These are phyloP conservation scores for Themeda triandra DNA, from an alignment of 176 grass and related monocot genomes.

Conservation along the genomic window DNA sequence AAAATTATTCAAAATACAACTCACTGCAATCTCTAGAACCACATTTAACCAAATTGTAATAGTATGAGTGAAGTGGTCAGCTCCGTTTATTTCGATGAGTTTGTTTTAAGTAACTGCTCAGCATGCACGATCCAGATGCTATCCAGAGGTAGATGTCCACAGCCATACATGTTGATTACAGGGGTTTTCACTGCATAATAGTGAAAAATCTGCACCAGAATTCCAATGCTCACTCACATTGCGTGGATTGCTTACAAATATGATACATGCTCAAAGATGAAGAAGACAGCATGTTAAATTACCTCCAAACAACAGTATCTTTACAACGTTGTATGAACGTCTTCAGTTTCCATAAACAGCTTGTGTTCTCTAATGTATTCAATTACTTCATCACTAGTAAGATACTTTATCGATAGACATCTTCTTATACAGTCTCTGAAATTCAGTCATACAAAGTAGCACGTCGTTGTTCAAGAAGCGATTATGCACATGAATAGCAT, in stretches of 20 bases:
- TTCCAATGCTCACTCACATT: neutral
- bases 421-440: slow-evolving; percentile 57
- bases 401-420: slow-evolving; percentile 67
- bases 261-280: neutral
- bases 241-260: neutral
- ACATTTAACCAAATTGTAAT: neutral
- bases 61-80: neutral
- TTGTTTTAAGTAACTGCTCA: neutral
- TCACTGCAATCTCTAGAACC: neutral
- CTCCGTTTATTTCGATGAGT: neutral
- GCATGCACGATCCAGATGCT: neutral
- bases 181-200: neutral
- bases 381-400: slow-evolving; percentile 77
- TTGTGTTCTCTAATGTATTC: slow-evolving; percentile 67
- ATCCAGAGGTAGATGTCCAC: neutral
- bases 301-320: neutral
- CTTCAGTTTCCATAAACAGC: slow-evolving; percentile 40
- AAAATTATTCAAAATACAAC: neutral
- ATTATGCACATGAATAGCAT: neutral
- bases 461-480: neutral
- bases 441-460: neutral
- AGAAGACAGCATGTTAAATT: neutral
- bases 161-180: neutral
- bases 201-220: neutral
- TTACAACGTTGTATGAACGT: neutral